A percentile compares a stretch with the other conserved stretches of the same genome.
phyloP scores from a whole-genome alignment of 2,329 filamentous ascomycete genomes.

The Onygenales sp. region DNA sequence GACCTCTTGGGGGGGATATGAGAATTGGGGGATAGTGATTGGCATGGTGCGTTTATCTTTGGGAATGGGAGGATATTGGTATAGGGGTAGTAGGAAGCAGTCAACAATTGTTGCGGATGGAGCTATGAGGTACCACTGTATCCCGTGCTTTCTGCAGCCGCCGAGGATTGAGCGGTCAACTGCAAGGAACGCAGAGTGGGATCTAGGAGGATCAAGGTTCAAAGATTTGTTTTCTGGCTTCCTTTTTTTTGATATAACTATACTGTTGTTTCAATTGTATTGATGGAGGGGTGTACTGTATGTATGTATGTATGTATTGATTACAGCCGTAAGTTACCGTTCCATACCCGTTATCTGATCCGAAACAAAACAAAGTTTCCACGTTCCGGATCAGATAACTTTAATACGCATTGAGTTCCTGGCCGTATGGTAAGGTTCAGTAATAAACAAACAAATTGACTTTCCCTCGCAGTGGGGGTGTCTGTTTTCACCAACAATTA shows the following conservation, averaged over 20 bases:
- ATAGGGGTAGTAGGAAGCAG: too few relatives aligned
- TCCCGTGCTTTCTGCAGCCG: too few relatives aligned
- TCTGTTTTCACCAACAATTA: neutral
- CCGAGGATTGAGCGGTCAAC: too few relatives aligned
- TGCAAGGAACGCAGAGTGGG: too few relatives aligned
- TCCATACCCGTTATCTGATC: neutral
- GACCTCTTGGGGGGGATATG: conserved; percentile 30
- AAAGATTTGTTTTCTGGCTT: too few relatives aligned
- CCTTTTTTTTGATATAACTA: too few relatives aligned
- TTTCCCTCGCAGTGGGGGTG: neutral
- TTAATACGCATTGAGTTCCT: neutral
- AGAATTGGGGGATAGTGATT: conserved; percentile 5
- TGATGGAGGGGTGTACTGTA: neutral
- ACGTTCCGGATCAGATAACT: neutral
- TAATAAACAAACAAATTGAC: neutral
- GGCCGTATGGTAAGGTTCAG: neutral
- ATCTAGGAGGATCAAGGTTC: too few relatives aligned
- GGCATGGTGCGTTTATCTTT: neutral
- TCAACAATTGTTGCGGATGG: too few relatives aligned
- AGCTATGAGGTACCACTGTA: too few relatives aligned
- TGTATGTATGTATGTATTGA: neutral
- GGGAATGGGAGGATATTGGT: too few relatives aligned
- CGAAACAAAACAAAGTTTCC: neutral
- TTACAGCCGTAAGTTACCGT: neutral
- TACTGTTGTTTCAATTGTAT: too few relatives aligned